Evolutionary conservation across 1,139 yeast genomes (phyloP), one percentile per base, ranked within the genome.

Genomic region (Saccharomycopsis hybrid): DNA sequence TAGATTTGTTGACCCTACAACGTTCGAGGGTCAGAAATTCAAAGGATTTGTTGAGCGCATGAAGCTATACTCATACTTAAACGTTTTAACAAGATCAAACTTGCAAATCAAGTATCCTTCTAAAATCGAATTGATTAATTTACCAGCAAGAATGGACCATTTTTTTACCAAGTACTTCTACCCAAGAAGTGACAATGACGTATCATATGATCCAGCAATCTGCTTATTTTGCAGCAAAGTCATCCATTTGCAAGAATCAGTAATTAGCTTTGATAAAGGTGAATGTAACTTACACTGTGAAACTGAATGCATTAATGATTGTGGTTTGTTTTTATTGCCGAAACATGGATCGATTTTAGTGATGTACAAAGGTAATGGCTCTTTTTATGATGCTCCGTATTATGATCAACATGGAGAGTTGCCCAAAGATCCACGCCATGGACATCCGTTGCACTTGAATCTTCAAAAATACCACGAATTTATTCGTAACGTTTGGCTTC

Each of bases 371-470:
- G 85, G 84, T 0, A 72, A 74, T 53, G 98, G 98, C 0, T 80
- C 96, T 0, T 90, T 90, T 62, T 75, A 80, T 55, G 82, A 81
- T 42, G 85, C 95, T 1, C 98, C 97, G 0, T 92, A 82, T 61
- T 67, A 87, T 43, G 96, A 90, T 63, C 73, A 76, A 44, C 96
- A 88, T 64, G 97, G 97, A 0, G 97, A 90, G 60, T 66, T 81
- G 13, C 90, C 90, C 45, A 84, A 80, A 45, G 94, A 85, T 46
- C 69, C 78, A 40, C 83, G 85, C 58, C 78, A 82, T 49, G 83
- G 84, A 1, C 78, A 87, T 50, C 87, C 95, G 0, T 78, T 90
- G 52, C 81, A 74, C 56, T 68, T 92, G 55, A 80, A 80, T 68
- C 67, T 70, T 48, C 69, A 71, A 5, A 73, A 89, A 47, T 92